A percentile compares a stretch with the other conserved stretches of the same genome.
Conservation (phyloP, 176 grass and related monocot genomes). For the Eleusine coracana region DNA sequence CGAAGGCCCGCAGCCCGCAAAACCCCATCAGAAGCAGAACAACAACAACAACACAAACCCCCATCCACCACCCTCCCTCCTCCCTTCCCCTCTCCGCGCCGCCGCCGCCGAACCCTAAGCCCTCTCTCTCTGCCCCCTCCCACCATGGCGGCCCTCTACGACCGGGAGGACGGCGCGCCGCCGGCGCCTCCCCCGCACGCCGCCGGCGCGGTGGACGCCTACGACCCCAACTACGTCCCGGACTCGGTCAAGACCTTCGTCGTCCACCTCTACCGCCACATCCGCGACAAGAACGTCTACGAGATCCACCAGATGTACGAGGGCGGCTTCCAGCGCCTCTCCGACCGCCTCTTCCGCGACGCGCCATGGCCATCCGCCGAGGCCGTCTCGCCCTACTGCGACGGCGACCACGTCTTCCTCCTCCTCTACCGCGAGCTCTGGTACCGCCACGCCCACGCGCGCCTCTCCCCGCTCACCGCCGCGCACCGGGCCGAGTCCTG, state of each 20-base stretch:
- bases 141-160: slow-evolving; percentile 53
- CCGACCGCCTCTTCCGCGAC: slow-evolving; percentile 94
- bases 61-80: not conserved
- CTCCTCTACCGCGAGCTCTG: slow-evolving; percentile 96
- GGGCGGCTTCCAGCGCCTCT: slow-evolving; percentile 90
- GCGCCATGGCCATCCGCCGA: slow-evolving; percentile 78
- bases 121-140: not conserved
- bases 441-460: slow-evolving; percentile 95
- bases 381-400: slow-evolving; percentile 78
- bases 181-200: slow-evolving; percentile 42
- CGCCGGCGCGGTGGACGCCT: slow-evolving; percentile 28
- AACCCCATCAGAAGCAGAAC: no score
- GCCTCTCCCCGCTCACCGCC: slow-evolving; percentile 62
- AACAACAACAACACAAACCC: not conserved
- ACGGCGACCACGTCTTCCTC: slow-evolving; percentile 96
- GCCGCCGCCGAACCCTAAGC: slow-evolving; percentile 42
- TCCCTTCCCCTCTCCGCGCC: not conserved
- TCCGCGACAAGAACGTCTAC: slow-evolving; percentile 98
- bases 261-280: slow-evolving; percentile 92
- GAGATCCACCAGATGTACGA: slow-evolving; percentile 99
- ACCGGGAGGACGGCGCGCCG: slow-evolving; percentile 48
- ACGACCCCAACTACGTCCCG: slow-evolving; percentile 93
- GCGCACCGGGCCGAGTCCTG: slow-evolving; percentile 85
- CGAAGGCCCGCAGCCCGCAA: no score
- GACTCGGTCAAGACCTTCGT: slow-evolving; percentile 98